Base-by-base conservation (phyloP, 2,329 filamentous ascomycete genomes). In the Talaromyces sp. region DNA sequence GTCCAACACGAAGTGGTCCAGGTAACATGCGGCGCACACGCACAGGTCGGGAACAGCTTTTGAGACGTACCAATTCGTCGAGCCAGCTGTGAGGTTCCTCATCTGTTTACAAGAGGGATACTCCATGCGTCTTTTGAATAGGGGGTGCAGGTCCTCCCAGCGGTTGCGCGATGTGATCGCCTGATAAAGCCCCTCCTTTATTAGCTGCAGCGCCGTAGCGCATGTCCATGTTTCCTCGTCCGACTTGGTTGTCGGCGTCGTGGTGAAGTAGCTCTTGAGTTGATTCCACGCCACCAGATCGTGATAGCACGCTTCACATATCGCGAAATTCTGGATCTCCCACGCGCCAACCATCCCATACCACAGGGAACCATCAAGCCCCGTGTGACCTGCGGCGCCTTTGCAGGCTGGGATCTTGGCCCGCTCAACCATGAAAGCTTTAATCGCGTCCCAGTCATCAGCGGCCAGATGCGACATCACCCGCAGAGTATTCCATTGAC, bases 181-280 rank as follows among this genome's bases (percentile, higher is more conserved):
- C 52, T 33, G 33, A 57, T 11, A n/a, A 33, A 57, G 31, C 39
- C 52, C 52, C 33, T 57, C 33, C 1, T 35, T 57, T 57, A 57
- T 37, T 35, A 57, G 27, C 19, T 2, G 3, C 52, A 57, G 33
- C 33, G 33, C 33, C 33, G 52, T 33, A 57, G 39, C 52, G 52
- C 52, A 57, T 33, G 33, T 39, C 52, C 52, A 57, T 57, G 4
- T 37, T 22, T 3, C n/a, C 33, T 57, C 33, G 10, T 57, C 33
- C n/a, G 33, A 39, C n/a, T 39, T 57, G 52, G 39, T 39, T n/a
- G 19, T 57, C n/a, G n/a, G 52, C 33, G 52, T 39, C 52, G 52
- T 57, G 33, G 52, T 84, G 65, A 82, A 86, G 72, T 77, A 84
- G 67, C 76, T 79, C 68, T 77, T 83, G 74, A 82, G 83, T 70